A percentile compares a stretch with the other conserved stretches of the same genome.
phyloP scores from a whole-genome alignment of 768 basidiomycete species.

The Termitomyces sp. region DNA sequence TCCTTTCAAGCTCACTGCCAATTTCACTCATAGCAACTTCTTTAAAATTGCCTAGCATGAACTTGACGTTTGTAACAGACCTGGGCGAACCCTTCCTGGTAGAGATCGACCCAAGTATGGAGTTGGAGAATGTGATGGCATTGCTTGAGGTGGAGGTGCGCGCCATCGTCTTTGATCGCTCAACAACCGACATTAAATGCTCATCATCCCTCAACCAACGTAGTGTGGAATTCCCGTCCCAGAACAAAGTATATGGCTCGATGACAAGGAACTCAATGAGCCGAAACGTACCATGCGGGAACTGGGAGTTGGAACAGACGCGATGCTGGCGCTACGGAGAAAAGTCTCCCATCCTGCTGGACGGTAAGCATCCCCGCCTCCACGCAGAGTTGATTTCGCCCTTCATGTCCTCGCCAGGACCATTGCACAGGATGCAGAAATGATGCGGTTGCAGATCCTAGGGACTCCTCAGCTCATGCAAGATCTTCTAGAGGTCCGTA shows the following conservation, averaged over 20 bases:
- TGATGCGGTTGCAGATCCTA: constrained; percentile 83
- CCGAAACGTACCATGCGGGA: constrained; percentile 64
- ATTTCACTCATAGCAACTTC: constrained; percentile 4
- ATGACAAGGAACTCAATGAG: constrained; percentile 60
- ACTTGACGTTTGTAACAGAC: constrained; percentile 69
- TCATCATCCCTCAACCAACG: background rate
- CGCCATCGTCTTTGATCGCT: constrained; percentile 5
- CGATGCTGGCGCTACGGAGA: constrained; percentile 64
- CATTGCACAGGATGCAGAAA: constrained; percentile 79
- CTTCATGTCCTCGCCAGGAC: constrained; percentile 36
- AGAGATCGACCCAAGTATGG: constrained; percentile 89
- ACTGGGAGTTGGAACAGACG: constrained; percentile 52
- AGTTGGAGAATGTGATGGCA: constrained; percentile 89
- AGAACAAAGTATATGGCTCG: constrained; percentile 71
- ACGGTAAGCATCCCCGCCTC: constrained; percentile 24
- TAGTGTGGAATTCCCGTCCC: constrained; percentile 69
- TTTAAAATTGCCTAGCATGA: constrained; percentile 38
- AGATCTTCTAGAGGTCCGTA: constrained; percentile 61
- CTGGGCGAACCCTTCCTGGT: constrained; percentile 57
- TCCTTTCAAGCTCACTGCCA: background rate
- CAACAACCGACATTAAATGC: background rate
- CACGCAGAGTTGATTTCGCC: background rate
- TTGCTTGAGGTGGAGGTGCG: constrained; percentile 93
- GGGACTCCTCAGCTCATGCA: constrained; percentile 80
- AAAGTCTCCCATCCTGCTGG: constrained; percentile 43